Conservation (phyloP, 2,329 filamentous ascomycete genomes). For the Beauveria sp. region DNA sequence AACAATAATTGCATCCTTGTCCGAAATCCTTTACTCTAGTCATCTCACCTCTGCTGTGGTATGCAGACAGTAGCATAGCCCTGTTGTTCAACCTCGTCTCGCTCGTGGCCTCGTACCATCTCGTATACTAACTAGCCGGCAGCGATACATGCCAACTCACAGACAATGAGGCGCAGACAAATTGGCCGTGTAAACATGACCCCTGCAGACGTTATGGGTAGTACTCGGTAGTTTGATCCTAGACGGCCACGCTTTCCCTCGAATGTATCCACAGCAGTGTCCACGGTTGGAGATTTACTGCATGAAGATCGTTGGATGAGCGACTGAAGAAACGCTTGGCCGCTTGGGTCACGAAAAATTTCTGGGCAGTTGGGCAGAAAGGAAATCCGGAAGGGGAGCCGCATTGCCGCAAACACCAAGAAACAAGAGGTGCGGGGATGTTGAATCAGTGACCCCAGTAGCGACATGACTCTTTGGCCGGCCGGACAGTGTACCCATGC, state of each 20-base stretch:
- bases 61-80: no score
- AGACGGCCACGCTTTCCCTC: no score
- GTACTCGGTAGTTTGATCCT: no score
- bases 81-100: no score
- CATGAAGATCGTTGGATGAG: not conserved
- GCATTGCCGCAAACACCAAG: not conserved
- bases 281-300: not conserved
- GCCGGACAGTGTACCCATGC: not conserved
- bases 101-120: no score
- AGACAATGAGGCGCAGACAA: no score
- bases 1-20: not conserved
- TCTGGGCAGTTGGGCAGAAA: not conserved
- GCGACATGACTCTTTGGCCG: not conserved
- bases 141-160: no score
- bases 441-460: not conserved
- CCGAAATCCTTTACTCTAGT: not conserved
- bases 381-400: not conserved
- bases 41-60: no score
- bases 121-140: no score
- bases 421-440: not conserved
- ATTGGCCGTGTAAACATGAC: not conserved
- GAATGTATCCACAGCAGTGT: not conserved
- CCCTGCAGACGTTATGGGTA: not conserved
- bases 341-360: not conserved
- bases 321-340: not conserved